Conservation (phyloP, 805 yeast genomes). For the Teunomyces funiuensis region DNA sequence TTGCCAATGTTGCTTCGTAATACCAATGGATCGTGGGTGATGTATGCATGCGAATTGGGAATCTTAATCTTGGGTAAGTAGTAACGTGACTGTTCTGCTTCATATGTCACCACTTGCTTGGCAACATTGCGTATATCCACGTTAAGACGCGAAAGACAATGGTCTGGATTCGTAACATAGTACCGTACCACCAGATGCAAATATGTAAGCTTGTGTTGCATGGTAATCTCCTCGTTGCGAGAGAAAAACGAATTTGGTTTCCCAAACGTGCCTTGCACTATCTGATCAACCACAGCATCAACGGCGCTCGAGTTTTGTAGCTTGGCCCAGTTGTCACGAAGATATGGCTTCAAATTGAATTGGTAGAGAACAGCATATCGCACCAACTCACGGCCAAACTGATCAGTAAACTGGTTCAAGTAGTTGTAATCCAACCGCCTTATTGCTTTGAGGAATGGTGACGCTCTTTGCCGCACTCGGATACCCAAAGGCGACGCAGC, state of each 20-base stretch:
- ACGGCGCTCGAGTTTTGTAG: not conserved
- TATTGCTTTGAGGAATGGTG: conserved; percentile 12
- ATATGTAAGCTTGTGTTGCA: conserved; percentile 9
- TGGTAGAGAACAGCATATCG: conserved; percentile 11
- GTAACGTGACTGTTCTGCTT: not conserved
- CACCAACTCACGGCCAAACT: conserved; percentile 13
- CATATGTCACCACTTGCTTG: conserved; percentile 10
- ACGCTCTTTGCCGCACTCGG: not conserved
- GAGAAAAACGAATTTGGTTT: conserved; percentile 12
- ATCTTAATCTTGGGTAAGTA: not conserved
- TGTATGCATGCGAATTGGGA: conserved; percentile 5
- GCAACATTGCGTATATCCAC: conserved; percentile 10
- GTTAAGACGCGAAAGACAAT: conserved; percentile 11
- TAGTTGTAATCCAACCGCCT: conserved; percentile 10
- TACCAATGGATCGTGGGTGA: conserved; percentile 12
- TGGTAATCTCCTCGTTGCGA: conserved; percentile 7
- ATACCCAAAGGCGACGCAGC: conserved; percentile 1
- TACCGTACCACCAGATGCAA: conserved; percentile 14
- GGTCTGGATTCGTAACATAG: conserved; percentile 11
- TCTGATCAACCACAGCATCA: not conserved
- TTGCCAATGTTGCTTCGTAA: conserved; percentile 9
- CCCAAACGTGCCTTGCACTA: not conserved
- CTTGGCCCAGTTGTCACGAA: conserved; percentile 5
- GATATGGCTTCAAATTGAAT: conserved; percentile 13
- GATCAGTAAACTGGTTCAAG: conserved; percentile 13